Percentiles rank a stretch among this genome's conserved stretches.
Evolutionary conservation across 345 rosid species (phyloP).

Genomic region (Gossypium thurberi): DNA sequence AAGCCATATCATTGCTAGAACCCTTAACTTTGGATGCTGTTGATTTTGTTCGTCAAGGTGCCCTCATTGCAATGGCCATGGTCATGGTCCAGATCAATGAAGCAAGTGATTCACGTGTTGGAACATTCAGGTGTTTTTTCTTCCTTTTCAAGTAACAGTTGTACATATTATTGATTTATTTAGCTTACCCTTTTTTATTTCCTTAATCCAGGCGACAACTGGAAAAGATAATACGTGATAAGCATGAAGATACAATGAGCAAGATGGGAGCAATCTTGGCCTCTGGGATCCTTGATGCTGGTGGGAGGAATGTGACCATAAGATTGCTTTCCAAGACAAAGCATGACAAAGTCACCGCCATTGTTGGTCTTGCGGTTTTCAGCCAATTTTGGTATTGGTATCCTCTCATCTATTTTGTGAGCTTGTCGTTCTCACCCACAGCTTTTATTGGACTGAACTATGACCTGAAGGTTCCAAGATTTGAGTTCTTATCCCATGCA

Average conservation of each 20-base stretch:
- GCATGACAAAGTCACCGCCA: constrained; percentile 91
- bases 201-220: constrained; percentile 61
- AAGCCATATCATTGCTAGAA: constrained; percentile 95
- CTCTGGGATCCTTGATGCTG: constrained; percentile 96
- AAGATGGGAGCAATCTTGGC: constrained; percentile 99
- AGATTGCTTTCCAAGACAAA: constrained; percentile 91
- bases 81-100: constrained; percentile 49
- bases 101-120: constrained; percentile 97
- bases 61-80: constrained; percentile 75
- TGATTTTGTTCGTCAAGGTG: constrained; percentile 99
- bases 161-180: too few species aligned
- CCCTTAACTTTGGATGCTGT: constrained; percentile 95
- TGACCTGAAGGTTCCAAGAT: constrained; percentile 1
- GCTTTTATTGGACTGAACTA: constrained; percentile 75
- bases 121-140: constrained; percentile 64
- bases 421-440: constrained; percentile 92
- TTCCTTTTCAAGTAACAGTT: too few species aligned
- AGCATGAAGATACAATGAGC: constrained; percentile 99
- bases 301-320: constrained; percentile 97
- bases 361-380: constrained; percentile 93
- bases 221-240: constrained; percentile 91
- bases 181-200: not conserved
- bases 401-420: constrained; percentile 88
- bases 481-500: not conserved
- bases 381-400: constrained; percentile 79